These are phyloP conservation scores for Candida tunisiensis DNA, from an alignment of 1,139 yeast species.

Conservation along the genomic window DNA sequence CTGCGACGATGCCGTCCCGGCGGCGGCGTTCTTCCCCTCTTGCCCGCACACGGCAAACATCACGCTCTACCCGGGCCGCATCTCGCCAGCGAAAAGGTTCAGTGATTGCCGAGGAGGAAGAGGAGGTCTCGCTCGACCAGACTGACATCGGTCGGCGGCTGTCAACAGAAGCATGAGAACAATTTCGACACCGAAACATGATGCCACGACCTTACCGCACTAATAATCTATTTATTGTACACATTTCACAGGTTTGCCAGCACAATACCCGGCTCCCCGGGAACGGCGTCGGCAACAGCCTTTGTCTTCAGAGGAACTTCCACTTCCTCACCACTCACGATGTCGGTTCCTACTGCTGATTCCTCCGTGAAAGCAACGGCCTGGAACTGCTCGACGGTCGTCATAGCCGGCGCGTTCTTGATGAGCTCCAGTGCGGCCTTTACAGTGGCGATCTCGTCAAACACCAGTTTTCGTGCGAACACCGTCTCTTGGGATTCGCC, in stretches of 20 bases:
- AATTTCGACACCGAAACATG: no score
- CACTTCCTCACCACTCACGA: slow-evolving; percentile 54
- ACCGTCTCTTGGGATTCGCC: slow-evolving; percentile 49
- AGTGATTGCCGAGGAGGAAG: no score
- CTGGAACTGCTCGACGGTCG: slow-evolving; percentile 39
- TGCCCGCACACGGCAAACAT: no score
- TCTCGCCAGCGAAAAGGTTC: no score
- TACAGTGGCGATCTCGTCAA: slow-evolving; percentile 58
- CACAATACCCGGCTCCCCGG: slow-evolving; percentile 84
- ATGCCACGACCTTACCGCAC: neutral
- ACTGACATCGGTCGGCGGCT: no score
- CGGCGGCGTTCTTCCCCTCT: no score
- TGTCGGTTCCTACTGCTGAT: slow-evolving; percentile 40
- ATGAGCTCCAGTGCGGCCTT: slow-evolving; percentile 34
- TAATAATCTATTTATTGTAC: neutral
- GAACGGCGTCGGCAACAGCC: slow-evolving; percentile 69
- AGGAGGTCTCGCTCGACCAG: no score
- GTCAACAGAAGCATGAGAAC: no score
- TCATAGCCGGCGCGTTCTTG: slow-evolving; percentile 47
- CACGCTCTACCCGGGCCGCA: no score
- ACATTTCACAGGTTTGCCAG: slow-evolving; percentile 32
- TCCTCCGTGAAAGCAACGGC: slow-evolving; percentile 41
- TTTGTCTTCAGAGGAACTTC: slow-evolving; percentile 50
- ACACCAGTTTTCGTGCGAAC: slow-evolving; percentile 73
- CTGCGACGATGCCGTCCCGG: no score